Percentiles rank a stretch among this genome's conserved stretches.
phyloP scores from a whole-genome alignment of 345 rosid species.

The Salix purpurea region DNA sequence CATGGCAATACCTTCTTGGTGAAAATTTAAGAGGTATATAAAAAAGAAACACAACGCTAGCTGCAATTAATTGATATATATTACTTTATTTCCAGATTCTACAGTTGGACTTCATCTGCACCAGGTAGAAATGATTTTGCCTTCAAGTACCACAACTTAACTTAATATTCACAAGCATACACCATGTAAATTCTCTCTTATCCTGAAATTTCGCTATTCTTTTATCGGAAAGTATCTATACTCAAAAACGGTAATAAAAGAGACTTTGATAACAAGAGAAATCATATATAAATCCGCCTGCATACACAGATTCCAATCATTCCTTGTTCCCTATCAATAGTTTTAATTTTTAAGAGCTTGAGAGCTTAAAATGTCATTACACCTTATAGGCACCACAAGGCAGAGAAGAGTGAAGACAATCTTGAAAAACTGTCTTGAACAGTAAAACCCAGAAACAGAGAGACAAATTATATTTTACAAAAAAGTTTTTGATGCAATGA shows the following conservation, averaged over 20 bases:
- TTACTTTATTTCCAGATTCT: conserved; percentile 6
- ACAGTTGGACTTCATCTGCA: conserved; percentile 11
- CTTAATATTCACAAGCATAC: background rate
- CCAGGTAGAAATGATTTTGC: conserved; percentile 2
- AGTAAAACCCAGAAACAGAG: background rate
- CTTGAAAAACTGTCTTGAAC: background rate
- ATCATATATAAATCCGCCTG: background rate
- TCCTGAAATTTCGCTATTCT: background rate
- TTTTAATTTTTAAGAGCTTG: background rate
- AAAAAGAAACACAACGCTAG: background rate
- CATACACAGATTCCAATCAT: background rate
- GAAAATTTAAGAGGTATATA: background rate
- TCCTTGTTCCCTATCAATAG: conserved; percentile 1
- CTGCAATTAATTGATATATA: background rate
- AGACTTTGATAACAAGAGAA: background rate
- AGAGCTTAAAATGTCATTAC: background rate
- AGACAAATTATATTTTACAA: background rate
- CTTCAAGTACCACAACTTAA: conserved; percentile 13
- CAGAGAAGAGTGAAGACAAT: background rate
- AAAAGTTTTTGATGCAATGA: background rate
- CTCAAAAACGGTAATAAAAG: background rate
- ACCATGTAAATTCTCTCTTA: background rate
- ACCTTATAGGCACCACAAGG: background rate
- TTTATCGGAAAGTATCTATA: background rate
- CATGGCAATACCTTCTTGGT: background rate